phyloP scores from a whole-genome alignment of 495 filamentous ascomycete species.

The Haplographium delicatum region DNA sequence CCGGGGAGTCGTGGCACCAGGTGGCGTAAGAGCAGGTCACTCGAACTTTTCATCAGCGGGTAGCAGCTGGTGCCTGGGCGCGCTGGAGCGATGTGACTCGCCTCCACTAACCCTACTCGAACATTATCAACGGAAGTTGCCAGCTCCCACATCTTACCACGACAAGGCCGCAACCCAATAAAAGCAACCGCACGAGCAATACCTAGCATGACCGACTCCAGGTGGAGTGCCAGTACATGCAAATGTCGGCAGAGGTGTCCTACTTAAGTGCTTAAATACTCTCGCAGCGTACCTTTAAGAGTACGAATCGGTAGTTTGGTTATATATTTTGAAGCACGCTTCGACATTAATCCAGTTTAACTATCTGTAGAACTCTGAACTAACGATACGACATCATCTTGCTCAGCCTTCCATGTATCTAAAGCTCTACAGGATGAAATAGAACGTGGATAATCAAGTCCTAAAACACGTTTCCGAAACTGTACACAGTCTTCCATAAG shows the following conservation, averaged over 20 bases:
- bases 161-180: not conserved
- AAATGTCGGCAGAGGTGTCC: not conserved
- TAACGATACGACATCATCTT: constrained; percentile 9
- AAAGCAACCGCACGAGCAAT: too few relatives aligned
- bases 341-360: not conserved
- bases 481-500: constrained; percentile 14
- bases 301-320: not conserved
- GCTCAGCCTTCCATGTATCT: constrained; percentile 15
- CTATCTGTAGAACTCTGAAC: not conserved
- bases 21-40: not conserved
- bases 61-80: too few relatives aligned
- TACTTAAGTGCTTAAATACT: not conserved
- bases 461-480: constrained; percentile 7
- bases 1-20: too few relatives aligned
- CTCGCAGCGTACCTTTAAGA: not conserved
- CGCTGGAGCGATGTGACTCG: not conserved
- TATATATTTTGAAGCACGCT: not conserved
- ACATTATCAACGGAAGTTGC: not conserved
- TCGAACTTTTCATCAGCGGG: not conserved
- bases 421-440: constrained; percentile 4
- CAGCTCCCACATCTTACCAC: not conserved
- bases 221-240: too few relatives aligned
- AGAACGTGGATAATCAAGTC: constrained; percentile 6
- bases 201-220: too few relatives aligned
- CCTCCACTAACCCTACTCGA: not conserved